These are phyloP conservation scores for Zanthoxylum bungeanum DNA, from an alignment of 345 rosid species.

Conservation along the genomic window DNA sequence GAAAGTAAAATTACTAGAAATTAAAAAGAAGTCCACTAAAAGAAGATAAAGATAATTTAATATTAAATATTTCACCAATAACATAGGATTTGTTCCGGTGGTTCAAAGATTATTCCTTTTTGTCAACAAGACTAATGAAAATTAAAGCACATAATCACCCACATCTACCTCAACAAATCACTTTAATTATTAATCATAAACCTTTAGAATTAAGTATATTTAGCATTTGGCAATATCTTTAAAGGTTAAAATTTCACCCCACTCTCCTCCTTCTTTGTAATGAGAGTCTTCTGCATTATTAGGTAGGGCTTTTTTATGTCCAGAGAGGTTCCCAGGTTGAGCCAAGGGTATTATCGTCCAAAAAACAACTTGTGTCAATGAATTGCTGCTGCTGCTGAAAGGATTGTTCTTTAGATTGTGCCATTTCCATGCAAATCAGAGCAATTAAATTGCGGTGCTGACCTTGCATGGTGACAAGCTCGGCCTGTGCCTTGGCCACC, in stretches of 20 bases:
- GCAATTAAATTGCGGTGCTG: slow-evolving; percentile 48
- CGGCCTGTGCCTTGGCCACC: slow-evolving; percentile 59
- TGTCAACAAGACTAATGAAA: slow-evolving; percentile 8
- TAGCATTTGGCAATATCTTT: too few species aligned
- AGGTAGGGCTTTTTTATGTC: slow-evolving; percentile 24
- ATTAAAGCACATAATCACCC: background rate
- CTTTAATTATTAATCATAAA: slow-evolving; percentile 6
- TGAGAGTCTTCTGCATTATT: too few species aligned
- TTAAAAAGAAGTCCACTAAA: background rate
- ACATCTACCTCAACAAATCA: background rate
- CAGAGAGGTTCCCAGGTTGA: slow-evolving; percentile 56
- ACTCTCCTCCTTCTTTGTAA: background rate
- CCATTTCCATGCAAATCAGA: slow-evolving; percentile 49
- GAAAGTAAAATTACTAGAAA: background rate
- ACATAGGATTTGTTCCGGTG: background rate
- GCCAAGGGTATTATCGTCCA: slow-evolving; percentile 38
- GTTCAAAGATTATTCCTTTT: background rate
- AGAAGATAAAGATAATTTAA: background rate
- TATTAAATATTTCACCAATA: background rate
- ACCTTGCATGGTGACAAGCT: slow-evolving; percentile 43
- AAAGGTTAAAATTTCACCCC: background rate
- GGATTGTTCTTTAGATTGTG: slow-evolving; percentile 25
- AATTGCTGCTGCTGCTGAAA: background rate
- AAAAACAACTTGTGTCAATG: slow-evolving; percentile 42
- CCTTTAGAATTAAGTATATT: background rate